Conservation (phyloP, 345 rosid species). For the Iberis pinnata region DNA sequence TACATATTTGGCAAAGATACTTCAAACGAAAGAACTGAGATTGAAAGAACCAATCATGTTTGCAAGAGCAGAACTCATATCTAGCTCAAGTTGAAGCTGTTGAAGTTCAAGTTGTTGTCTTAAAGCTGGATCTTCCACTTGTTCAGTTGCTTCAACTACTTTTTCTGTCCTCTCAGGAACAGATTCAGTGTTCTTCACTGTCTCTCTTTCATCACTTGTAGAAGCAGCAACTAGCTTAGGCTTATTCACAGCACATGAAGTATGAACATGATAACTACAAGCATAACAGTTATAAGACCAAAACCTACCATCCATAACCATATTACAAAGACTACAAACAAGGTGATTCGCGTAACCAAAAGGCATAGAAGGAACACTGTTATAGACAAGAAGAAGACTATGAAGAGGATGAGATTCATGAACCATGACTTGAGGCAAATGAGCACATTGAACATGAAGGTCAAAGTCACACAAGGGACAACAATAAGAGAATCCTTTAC, state of each 20-base stretch:
- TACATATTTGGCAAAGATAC: slow-evolving; percentile 2
- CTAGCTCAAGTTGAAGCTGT: slow-evolving; percentile 29
- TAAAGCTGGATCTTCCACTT: slow-evolving; percentile 30
- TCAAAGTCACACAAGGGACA: slow-evolving; percentile 39
- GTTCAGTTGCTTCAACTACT: slow-evolving; percentile 7
- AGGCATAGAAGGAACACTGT: slow-evolving; percentile 26
- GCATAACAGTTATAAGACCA: slow-evolving; percentile 40
- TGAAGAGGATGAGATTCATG: slow-evolving; percentile 28
- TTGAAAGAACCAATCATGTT: slow-evolving; percentile 34
- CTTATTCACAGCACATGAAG: slow-evolving; percentile 28
- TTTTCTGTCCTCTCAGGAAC: slow-evolving; percentile 11
- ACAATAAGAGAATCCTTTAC: slow-evolving; percentile 31
- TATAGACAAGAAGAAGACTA: slow-evolving; percentile 29
- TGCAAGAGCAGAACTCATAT: slow-evolving; percentile 34
- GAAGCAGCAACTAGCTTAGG: slow-evolving; percentile 11
- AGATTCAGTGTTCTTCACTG: slow-evolving; percentile 4
- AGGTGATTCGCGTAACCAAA: slow-evolving; percentile 20
- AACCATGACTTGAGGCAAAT: slow-evolving; percentile 25
- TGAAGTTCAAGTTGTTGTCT: slow-evolving; percentile 29
- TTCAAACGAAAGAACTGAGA: slow-evolving; percentile 31
- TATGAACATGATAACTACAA: slow-evolving; percentile 28
- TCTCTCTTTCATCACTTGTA: slow-evolving; percentile 7
- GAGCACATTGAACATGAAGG: slow-evolving; percentile 36
- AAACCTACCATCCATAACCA: slow-evolving; percentile 28
- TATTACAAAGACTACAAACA: slow-evolving; percentile 25